These are phyloP conservation scores for Deinandra increscens DNA, from an alignment of 129 eudicot genomes.

Conservation along the genomic window DNA sequence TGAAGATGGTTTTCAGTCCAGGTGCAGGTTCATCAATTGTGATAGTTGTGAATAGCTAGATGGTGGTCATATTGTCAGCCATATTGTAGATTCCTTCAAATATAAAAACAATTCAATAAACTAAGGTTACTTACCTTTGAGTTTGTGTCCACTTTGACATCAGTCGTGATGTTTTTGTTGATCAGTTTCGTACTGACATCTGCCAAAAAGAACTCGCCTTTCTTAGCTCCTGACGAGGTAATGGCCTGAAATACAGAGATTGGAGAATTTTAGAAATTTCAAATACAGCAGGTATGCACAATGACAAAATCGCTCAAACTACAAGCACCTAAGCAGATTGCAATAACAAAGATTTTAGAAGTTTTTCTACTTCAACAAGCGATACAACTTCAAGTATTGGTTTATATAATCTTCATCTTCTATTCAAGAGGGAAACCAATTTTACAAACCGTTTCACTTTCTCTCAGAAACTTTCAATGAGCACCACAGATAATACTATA, in stretches of 20 bases:
- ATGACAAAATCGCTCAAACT: neutral
- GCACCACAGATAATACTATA: neutral
- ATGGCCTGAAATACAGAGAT: slow-evolving; percentile 54
- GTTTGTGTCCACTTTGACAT: slow-evolving; percentile 80
- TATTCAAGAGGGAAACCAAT: neutral
- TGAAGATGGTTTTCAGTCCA: slow-evolving; percentile 72
- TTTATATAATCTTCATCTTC: slow-evolving; percentile 1
- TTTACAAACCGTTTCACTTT: neutral
- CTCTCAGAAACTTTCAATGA: slow-evolving; percentile 5
- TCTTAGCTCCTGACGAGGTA: slow-evolving; percentile 75
- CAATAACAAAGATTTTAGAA: neutral
- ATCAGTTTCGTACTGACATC: slow-evolving; percentile 71
- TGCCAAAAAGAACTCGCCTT: slow-evolving; percentile 63
- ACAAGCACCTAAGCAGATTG: neutral
- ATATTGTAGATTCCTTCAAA: neutral
- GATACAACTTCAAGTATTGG: neutral
- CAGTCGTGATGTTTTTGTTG: slow-evolving; percentile 88
- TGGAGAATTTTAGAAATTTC: neutral
- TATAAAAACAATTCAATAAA: neutral
- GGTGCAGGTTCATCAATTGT: slow-evolving; percentile 80
- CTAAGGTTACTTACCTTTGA: slow-evolving; percentile 54
- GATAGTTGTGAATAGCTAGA: slow-evolving; percentile 60
- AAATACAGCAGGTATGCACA: neutral
- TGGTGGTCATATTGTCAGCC: slow-evolving; percentile 7
- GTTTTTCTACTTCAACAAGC: neutral